Percentiles rank a stretch among this genome's conserved stretches.
phyloP scores from a whole-genome alignment of 176 grass and related monocot species.

The Poa annua region DNA sequence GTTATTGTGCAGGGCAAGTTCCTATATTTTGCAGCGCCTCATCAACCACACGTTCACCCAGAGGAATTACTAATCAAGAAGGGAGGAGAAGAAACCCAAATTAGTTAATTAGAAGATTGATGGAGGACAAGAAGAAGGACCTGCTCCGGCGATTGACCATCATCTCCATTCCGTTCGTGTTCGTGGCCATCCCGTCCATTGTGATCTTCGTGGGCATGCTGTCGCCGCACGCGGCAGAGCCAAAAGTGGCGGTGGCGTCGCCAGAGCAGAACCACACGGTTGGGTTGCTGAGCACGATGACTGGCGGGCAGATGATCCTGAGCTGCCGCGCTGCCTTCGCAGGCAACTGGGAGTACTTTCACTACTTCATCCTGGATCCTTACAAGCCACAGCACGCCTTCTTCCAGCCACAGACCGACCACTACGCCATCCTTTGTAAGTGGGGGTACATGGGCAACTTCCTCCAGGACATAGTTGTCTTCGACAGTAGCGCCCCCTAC shows the following conservation, averaged over 20 bases:
- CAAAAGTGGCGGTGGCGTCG: background rate
- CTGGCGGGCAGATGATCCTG: slow-evolving; percentile 63
- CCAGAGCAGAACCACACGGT: slow-evolving; percentile 52
- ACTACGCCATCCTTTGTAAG: slow-evolving; percentile 57
- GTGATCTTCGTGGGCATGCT: slow-evolving; percentile 52
- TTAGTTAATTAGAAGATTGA: background rate
- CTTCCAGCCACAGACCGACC: slow-evolving; percentile 49
- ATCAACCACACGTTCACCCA: background rate
- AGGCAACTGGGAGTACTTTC: slow-evolving; percentile 59
- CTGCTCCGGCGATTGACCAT: slow-evolving; percentile 51
- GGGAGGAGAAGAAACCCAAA: background rate
- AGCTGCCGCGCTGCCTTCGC: slow-evolving; percentile 56
- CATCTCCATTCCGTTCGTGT: slow-evolving; percentile 65
- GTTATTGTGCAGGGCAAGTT: background rate
- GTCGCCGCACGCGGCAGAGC: slow-evolving; percentile 48
- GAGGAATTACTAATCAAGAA: background rate
- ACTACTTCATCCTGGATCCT: slow-evolving; percentile 66
- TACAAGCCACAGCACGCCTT: slow-evolving; percentile 57
- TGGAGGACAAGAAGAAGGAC: slow-evolving; percentile 50
- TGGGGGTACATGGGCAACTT: slow-evolving; percentile 69
- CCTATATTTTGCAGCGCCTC: slow-evolving; percentile 19
- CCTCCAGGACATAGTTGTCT: slow-evolving; percentile 54
- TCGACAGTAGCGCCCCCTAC: slow-evolving; percentile 47
- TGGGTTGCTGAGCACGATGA: slow-evolving; percentile 63
- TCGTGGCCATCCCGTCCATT: slow-evolving; percentile 51